Base-by-base conservation (phyloP, 495 filamentous ascomycete genomes). In the Aspergillus sclerotiicarbonarius region DNA sequence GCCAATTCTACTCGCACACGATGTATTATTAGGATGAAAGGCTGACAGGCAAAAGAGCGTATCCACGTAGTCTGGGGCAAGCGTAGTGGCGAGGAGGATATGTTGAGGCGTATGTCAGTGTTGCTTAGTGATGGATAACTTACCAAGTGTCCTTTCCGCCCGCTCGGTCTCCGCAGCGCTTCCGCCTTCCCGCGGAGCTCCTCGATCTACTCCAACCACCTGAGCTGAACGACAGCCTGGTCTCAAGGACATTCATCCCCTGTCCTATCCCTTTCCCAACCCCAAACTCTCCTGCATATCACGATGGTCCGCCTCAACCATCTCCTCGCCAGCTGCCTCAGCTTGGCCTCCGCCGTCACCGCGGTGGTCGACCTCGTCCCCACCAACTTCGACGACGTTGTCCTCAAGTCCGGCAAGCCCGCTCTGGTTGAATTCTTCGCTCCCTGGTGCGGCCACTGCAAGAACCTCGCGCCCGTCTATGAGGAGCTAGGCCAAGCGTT, bases 371-470 rank as follows among this genome's bases (percentile, higher is more conserved):
- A 97, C 73, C 86, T 98, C 52, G 85, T 88, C 60, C 91, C 93
- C 54, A 74, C 72, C 59, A 97, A 97, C 77, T 97, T 98, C 71
- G 92, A 97, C 74, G 75, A 87, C 8, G 81, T 95, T 52, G 90
- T 96, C 58, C 82, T 98, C 32, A 82, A 94, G 67, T 92, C 89
- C 54, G 91, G 91, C 69, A 98, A 96, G 79, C 95, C 95, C 30
- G 91, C 95, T 0, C 85, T 98, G 35, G 94, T 98, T 58, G 94
- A 98, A 71, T 98, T 98, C 83, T 98, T 97, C 73, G 94, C 94
- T 48, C 94, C 94, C 56, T 98, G 94, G 94, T 98, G 95, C 73
- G 95, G 95, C 47, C 91, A 98, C 83, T 98, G 94, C 89, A 98
- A 98, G 81, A 96, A 76, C 59, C 89, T 98, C 9, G 95, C 92